Evolutionary conservation across 192 early-diverging fungal species (phyloP).

Genomic region (Dissophora ornata): DNA sequence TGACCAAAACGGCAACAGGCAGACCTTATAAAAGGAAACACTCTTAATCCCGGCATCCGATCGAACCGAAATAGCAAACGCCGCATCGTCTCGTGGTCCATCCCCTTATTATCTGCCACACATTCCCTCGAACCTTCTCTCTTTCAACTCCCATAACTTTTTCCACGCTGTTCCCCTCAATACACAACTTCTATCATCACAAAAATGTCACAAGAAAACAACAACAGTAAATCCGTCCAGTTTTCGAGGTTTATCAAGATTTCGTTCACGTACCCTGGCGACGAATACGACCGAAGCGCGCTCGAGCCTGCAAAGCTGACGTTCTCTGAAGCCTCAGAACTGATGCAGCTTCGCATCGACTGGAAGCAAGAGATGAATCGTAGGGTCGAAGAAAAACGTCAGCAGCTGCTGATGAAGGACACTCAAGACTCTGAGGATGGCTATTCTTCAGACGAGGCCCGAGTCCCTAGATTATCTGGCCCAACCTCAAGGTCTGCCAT

Average conservation of each 20-base stretch:
- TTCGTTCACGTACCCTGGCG: constrained; percentile 53
- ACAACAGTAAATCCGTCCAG: constrained; percentile 51
- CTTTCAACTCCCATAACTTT: not conserved
- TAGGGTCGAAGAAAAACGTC: constrained; percentile 29
- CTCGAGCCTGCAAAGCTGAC: constrained; percentile 53
- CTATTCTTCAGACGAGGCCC: constrained; percentile 27
- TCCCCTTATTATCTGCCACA: constrained; percentile 1
- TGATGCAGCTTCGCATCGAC: constrained; percentile 52
- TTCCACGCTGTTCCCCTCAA: not conserved
- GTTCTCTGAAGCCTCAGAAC: constrained; percentile 46
- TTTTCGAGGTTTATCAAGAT: constrained; percentile 54
- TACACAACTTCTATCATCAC: not conserved
- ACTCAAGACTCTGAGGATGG: constrained; percentile 25
- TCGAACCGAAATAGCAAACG: not conserved
- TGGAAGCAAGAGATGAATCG: constrained; percentile 53
- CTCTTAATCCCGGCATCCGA: not conserved
- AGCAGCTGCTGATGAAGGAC: constrained; percentile 25
- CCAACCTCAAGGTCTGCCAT: too few species aligned
- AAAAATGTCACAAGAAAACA: constrained; percentile 18
- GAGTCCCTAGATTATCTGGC: constrained; percentile 5
- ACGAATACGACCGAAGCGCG: constrained; percentile 55
- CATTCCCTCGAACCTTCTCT: not conserved
- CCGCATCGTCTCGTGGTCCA: not conserved
- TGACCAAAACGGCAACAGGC: too few species aligned
- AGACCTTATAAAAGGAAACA: too few species aligned